Evolutionary conservation across 192 early-diverging fungal genomes (phyloP).

Genomic region (Piromyces sp.): DNA sequence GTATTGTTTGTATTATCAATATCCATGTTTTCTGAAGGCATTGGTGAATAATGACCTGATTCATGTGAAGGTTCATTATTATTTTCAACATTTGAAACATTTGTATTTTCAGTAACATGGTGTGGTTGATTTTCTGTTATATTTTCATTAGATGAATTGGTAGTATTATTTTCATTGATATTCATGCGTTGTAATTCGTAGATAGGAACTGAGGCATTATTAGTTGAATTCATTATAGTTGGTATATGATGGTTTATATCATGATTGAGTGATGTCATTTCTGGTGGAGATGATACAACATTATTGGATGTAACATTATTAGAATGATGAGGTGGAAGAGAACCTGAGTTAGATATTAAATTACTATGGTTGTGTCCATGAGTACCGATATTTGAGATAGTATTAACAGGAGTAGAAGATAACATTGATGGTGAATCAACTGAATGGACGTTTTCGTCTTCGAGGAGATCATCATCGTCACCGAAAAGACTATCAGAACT

Average conservation of each 20-base stretch:
- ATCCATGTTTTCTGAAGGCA: not conserved
- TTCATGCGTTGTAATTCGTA: not conserved
- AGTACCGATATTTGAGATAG: not conserved
- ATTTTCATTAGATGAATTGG: not conserved
- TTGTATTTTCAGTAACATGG: not conserved
- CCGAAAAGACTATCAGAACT: constrained; percentile 14
- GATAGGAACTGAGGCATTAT: not conserved
- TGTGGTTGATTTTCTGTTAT: not conserved
- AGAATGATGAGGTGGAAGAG: not conserved
- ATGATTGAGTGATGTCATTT: not conserved
- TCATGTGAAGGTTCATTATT: not conserved
- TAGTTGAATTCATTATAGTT: too few relatives aligned
- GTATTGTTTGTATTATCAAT: not conserved
- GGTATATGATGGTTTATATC: not conserved
- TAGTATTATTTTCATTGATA: not conserved
- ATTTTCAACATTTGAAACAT: not conserved
- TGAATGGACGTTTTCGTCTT: not conserved
- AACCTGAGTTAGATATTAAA: not conserved
- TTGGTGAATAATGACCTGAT: not conserved
- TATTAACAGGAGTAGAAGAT: not conserved
- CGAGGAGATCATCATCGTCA: not conserved
- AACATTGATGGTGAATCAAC: not conserved
- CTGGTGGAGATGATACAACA: not conserved
- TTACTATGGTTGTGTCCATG: not conserved
- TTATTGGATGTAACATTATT: not conserved